Base-by-base conservation (phyloP, 495 filamentous ascomycete genomes). In the Talaromyces nanjingensis region DNA sequence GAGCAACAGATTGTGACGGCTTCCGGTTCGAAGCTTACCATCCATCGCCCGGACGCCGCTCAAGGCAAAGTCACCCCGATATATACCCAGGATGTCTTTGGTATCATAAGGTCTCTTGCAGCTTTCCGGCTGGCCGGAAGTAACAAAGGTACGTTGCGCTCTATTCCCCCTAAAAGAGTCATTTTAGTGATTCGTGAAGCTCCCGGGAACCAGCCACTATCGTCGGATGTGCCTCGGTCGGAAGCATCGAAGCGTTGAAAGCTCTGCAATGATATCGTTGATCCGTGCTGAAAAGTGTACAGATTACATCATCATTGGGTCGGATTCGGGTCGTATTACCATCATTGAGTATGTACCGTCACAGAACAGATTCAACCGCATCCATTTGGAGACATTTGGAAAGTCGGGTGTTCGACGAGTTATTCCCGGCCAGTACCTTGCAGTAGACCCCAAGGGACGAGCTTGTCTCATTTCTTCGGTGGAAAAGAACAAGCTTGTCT, bases 401-500 rank as follows among this genome's bases (percentile, higher is more conserved):
- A 98, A 98, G 74, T 97, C 93, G 12, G 96, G 94, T n/a, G 84
- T 97, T 22, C 88, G 96, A 37, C 86, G 96, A 61, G 93, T 97
- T 16, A 84, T 99, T 65, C 96, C 96, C 3, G 96, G 96, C 14
- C 91, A 99, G 71, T 98, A 94, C 71, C 82, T 99, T 20, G 94
- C 92, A 2, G 89, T 89, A 8, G 96, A 99, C 73, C 96, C 96
- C 8, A 96, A 96, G 73, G 96, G 96, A 45, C 84, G 96, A 74
- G 96, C 96, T 39, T 96, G 92, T 73, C 81, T 99, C 67, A 91
- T 97, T 58, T 91, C 96, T 6, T 91, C 92, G 8, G 82, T 94
- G 64, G 96, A 99, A 76, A 99, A 99, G 85, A 98, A 98, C 77
- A 98, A 98, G 78, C 89, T 99, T 68, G 96, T 98, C 71, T 99